These are phyloP conservation scores for Cairneyella variabilis DNA, from an alignment of 495 filamentous ascomycete genomes.

Conservation along the genomic window DNA sequence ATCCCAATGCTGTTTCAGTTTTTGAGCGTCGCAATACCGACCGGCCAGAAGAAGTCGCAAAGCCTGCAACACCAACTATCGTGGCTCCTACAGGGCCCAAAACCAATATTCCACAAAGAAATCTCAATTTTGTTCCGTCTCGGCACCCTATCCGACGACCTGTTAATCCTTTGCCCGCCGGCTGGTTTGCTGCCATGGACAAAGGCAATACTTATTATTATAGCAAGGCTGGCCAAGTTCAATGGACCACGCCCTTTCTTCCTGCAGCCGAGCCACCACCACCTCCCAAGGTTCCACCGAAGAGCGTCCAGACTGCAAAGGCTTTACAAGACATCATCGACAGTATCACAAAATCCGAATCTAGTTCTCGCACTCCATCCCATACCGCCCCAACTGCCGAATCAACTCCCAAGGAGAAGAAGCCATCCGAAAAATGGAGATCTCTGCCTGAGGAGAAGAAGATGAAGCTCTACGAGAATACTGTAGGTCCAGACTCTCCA, in stretches of 20 bases:
- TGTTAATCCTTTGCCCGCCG: slow-evolving; percentile 61
- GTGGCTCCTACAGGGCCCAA: slow-evolving; percentile 65
- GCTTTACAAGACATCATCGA: slow-evolving; percentile 82
- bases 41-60: slow-evolving; percentile 49
- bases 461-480: slow-evolving; percentile 90
- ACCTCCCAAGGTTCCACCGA: slow-evolving; percentile 60
- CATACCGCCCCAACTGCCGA: slow-evolving; percentile 28
- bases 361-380: slow-evolving; percentile 33
- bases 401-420: slow-evolving; percentile 59
- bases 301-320: slow-evolving; percentile 50
- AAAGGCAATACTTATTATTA: slow-evolving; percentile 79
- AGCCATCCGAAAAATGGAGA: slow-evolving; percentile 72
- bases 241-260: slow-evolving; percentile 70
- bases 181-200: slow-evolving; percentile 73
- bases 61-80: slow-evolving; percentile 34
- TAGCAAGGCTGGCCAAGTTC: slow-evolving; percentile 65
- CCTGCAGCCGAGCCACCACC: slow-evolving; percentile 60
- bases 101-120: slow-evolving; percentile 59
- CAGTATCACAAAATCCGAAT: slow-evolving; percentile 66
- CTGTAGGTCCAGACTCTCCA: slow-evolving; percentile 48
- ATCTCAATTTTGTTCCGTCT: slow-evolving; percentile 48
- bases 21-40: slow-evolving; percentile 67
- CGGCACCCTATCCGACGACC: slow-evolving; percentile 53
- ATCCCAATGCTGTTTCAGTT: slow-evolving; percentile 32
- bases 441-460: slow-evolving; percentile 76